Evolutionary conservation across 345 rosid species (phyloP).

Genomic region (Eucalyptus victrix): DNA sequence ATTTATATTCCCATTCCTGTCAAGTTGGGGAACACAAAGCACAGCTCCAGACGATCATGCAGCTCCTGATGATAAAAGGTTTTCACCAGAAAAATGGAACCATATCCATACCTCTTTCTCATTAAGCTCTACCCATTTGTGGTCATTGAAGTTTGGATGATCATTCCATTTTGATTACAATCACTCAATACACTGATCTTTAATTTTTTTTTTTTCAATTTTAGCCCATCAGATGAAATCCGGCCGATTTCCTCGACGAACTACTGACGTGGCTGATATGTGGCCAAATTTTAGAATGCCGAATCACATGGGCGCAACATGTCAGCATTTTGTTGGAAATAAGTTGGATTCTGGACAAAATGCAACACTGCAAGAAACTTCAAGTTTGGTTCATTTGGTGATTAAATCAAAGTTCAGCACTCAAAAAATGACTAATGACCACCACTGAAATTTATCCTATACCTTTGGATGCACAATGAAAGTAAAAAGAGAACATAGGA

Average conservation of each 20-base stretch:
- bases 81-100: neutral
- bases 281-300: neutral
- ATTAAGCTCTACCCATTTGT: neutral
- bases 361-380: neutral
- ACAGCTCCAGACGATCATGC: neutral
- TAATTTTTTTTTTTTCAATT: neutral
- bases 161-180: neutral
- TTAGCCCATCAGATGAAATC: neutral
- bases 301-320: neutral
- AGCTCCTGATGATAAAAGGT: neutral
- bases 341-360: neutral
- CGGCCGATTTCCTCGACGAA: neutral
- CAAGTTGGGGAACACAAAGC: neutral
- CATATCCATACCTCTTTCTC: neutral
- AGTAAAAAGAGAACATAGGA: neutral
- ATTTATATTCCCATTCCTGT: neutral
- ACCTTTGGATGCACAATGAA: neutral
- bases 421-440: neutral
- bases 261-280: neutral
- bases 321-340: neutral
- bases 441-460: neutral
- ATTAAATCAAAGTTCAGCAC: neutral
- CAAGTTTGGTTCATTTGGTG: neutral
- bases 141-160: neutral
- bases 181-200: neutral